phyloP scores from a whole-genome alignment of 176 grass and related monocot genomes.

The Cenchrus americanus region DNA sequence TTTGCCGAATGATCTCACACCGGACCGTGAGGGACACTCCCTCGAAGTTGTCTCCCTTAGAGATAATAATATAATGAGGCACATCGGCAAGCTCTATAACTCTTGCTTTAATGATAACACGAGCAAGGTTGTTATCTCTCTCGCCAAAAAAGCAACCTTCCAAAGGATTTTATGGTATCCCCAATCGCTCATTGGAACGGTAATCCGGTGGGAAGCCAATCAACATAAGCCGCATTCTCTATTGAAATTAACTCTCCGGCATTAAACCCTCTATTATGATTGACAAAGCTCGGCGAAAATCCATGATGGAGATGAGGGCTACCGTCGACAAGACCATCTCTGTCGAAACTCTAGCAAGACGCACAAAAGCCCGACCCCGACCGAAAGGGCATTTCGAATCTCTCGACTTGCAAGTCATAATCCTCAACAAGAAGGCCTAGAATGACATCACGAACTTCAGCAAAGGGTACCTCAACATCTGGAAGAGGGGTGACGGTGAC shows the following conservation, averaged over 20 bases:
- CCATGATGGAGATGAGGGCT: not conserved
- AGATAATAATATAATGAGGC: not conserved
- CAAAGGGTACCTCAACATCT: too few relatives aligned
- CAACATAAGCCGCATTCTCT: not conserved
- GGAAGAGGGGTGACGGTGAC: too few relatives aligned
- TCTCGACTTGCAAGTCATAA: not conserved
- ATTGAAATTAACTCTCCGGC: not conserved
- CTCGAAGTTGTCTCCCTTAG: not conserved
- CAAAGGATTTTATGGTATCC: not conserved
- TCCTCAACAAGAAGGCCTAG: too few relatives aligned
- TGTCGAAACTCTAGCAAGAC: not conserved
- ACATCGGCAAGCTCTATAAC: not conserved
- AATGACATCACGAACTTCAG: too few relatives aligned
- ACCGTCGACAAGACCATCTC: not conserved
- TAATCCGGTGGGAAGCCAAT: not conserved
- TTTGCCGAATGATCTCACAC: not conserved
- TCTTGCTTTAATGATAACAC: not conserved
- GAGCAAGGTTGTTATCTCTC: accelerated
- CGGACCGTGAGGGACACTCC: not conserved
- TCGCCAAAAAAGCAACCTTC: not conserved
- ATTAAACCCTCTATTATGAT: not conserved
- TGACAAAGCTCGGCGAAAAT: not conserved
- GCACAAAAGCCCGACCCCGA: not conserved
- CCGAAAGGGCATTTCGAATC: not conserved
- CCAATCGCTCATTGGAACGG: accelerated